Conservation (phyloP, 2,329 filamentous ascomycete genomes). For the Hawksworthiomyces lignivorus region DNA sequence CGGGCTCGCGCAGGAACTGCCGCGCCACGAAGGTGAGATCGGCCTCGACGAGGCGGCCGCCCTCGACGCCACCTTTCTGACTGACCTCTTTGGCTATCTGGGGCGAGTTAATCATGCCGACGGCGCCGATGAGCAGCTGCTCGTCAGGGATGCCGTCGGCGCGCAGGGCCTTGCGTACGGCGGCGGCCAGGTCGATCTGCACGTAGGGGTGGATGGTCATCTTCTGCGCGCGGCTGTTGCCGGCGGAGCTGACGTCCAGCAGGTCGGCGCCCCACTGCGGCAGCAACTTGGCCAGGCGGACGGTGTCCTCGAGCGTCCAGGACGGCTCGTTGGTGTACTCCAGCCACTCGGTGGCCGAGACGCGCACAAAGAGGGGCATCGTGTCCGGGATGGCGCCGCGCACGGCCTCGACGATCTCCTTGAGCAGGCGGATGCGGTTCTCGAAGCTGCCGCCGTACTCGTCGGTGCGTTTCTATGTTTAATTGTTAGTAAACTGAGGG, state of each 20-base stretch:
- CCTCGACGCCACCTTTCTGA: conserved; percentile 33
- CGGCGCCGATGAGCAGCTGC: conserved; percentile 59
- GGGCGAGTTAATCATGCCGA: conserved; percentile 65
- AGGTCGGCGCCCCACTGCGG: conserved; percentile 71
- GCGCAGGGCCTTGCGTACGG: conserved; percentile 59
- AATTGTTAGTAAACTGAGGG: too few species aligned
- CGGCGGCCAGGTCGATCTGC: conserved; percentile 65
- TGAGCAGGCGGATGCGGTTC: conserved; percentile 55
- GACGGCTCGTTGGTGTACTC: conserved; percentile 34
- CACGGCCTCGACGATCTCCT: conserved; percentile 45
- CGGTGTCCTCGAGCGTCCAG: conserved; percentile 65
- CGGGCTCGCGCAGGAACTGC: conserved; percentile 75
- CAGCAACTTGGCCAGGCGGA: conserved; percentile 60
- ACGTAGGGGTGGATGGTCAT: conserved; percentile 57
- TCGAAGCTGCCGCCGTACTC: conserved; percentile 58
- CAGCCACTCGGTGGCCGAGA: conserved; percentile 59
- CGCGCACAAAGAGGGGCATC: conserved; percentile 51
- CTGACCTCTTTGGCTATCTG: conserved; percentile 55
- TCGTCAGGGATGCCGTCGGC: conserved; percentile 37
- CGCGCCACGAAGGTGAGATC: conserved; percentile 70
- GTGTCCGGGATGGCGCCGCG: conserved; percentile 43
- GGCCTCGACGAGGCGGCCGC: conserved; percentile 35
- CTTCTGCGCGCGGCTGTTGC: conserved; percentile 55
- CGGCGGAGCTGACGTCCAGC: conserved; percentile 73
- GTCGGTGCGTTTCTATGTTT: conserved; percentile 45